Evolutionary conservation across 805 yeast genomes (phyloP), one percentile per base, ranked within the genome.

Genomic region (Metschnikowia baotianmanensis): DNA sequence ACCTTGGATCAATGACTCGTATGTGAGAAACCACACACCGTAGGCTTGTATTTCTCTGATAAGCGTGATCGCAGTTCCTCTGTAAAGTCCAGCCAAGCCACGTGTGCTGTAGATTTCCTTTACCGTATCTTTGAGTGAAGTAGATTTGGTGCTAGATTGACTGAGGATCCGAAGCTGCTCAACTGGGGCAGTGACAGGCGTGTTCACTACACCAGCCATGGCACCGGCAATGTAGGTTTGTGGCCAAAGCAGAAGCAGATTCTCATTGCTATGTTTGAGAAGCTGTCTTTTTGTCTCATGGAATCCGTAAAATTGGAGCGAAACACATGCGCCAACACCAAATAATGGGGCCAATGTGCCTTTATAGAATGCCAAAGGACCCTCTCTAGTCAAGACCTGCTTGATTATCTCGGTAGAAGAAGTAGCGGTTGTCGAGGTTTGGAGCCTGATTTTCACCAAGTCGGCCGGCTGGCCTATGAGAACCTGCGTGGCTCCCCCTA

Each of bases 11-110:
- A 82, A 61, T 33, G 61, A 67, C 56, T 82, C 89, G 54, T 78
- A 82, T 1, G 86, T 69, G 43, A 80, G 61, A 51, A 82, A 82
- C 89, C 89, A 82, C 12, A 80, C 77, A 6, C 89, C 89, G 53
- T 83, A 82, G 0, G 87, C 86, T 57, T 82, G 87, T n/a, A 74
- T 61, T 52, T 82, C 87, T 43, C 87, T 64, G 10, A 76, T 31
- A 1, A 77, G 51, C 0, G 87, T 82, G 42, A 82, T 72, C 3
- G 63, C 50, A 13, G 66, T 60, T 0, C 87, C 87, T 40, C 87
- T 61, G 50, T 68, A 79, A 4, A 82, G 47, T 1, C 84, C 86
- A 9, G 47, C 34, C 16, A 65, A n/a, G 4, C 87, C 86, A 18
- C 69, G 52, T 1, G 56, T 38, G 4, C 46, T 30, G 46, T 67